Percentiles rank a stretch among this genome's conserved stretches.
phyloP scores from a whole-genome alignment of 495 filamentous ascomycete species.

The Rostrohypoxylon terebratum region DNA sequence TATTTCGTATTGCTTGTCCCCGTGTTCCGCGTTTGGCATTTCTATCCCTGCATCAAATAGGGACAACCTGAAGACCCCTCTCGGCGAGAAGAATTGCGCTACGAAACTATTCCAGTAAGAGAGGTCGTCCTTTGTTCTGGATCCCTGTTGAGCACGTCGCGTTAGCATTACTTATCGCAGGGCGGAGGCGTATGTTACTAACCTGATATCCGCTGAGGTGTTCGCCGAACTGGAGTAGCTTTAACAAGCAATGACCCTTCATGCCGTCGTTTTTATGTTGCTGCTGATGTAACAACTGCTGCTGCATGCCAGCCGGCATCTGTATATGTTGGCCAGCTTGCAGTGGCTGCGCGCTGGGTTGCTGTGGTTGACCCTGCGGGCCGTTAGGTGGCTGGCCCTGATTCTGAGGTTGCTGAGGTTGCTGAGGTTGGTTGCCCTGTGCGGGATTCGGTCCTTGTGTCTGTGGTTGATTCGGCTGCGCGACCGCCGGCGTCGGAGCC shows the following conservation, averaged over 20 bases:
- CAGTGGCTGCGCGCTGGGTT: conserved; percentile 34
- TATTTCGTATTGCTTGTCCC: conserved; percentile 81
- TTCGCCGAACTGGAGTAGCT: conserved; percentile 76
- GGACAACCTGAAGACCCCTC: conserved; percentile 74
- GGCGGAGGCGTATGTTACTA: conserved; percentile 45
- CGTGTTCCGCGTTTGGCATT: conserved; percentile 51
- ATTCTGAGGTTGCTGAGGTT: conserved; percentile 58
- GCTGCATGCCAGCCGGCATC: conserved; percentile 49
- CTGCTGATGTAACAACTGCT: conserved; percentile 63
- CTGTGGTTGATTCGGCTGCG: conserved; percentile 51
- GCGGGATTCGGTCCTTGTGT: conserved; percentile 41
- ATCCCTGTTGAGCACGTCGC: conserved; percentile 54
- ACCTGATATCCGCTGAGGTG: conserved; percentile 74
- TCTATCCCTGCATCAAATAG: conserved; percentile 58
- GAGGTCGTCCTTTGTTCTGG: conserved; percentile 70
- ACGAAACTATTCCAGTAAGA: conserved; percentile 81
- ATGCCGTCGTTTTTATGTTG: conserved; percentile 64
- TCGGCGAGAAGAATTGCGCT: conserved; percentile 76
- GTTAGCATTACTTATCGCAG: conserved; percentile 25
- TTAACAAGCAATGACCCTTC: conserved; percentile 70
- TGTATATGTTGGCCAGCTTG: conserved; percentile 61
- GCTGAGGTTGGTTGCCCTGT: conserved; percentile 62
- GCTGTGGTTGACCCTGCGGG: conserved; percentile 54
- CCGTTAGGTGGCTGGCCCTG: conserved; percentile 56
- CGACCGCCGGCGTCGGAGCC: conserved; percentile 46